Evolutionary conservation across 495 filamentous ascomycete species (phyloP).

Genomic region (Neurospora intermedia): DNA sequence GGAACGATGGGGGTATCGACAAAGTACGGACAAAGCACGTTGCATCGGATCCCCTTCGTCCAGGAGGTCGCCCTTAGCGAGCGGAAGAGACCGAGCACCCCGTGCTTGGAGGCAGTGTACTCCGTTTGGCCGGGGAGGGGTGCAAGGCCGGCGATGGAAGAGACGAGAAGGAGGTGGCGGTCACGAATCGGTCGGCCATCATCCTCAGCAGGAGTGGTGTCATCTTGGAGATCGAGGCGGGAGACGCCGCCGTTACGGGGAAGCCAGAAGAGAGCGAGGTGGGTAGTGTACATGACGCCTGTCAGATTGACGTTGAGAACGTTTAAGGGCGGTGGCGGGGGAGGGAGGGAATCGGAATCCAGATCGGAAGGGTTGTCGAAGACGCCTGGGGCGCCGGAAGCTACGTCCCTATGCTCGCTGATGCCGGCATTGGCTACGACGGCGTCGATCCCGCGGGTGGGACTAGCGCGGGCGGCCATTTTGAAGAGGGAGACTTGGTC

Average conservation of each 20-base stretch:
- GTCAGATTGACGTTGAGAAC: constrained; percentile 50
- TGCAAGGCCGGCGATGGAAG: constrained; percentile 42
- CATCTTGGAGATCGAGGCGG: constrained; percentile 2
- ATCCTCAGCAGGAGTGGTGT: too few species aligned
- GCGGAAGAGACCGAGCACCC: constrained; percentile 52
- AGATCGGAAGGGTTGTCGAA: constrained; percentile 28
- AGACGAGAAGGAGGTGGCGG: constrained; percentile 43
- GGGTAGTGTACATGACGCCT: constrained; percentile 53
- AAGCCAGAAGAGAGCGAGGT: constrained; percentile 53
- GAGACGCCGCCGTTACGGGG: constrained; percentile 22
- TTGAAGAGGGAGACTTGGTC: constrained; percentile 53
- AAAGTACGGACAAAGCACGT: constrained; percentile 55
- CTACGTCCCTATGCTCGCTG: constrained; percentile 23
- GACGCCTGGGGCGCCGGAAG: constrained; percentile 10
- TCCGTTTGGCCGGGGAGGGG: constrained; percentile 37
- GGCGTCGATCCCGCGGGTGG: constrained; percentile 45
- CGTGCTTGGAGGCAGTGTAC: constrained; percentile 55
- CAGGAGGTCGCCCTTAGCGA: constrained; percentile 38
- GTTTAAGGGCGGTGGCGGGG: constrained; percentile 41
- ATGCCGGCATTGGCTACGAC: constrained; percentile 64
- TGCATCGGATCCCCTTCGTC: constrained; percentile 42
- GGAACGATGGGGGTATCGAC: constrained; percentile 51
- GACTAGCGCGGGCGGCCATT: constrained; percentile 38
- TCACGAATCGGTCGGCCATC: constrained; percentile 16
- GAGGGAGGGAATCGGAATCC: constrained; percentile 24